Conservation (phyloP, 176 grass and related monocot genomes). For the Themeda triandra region DNA sequence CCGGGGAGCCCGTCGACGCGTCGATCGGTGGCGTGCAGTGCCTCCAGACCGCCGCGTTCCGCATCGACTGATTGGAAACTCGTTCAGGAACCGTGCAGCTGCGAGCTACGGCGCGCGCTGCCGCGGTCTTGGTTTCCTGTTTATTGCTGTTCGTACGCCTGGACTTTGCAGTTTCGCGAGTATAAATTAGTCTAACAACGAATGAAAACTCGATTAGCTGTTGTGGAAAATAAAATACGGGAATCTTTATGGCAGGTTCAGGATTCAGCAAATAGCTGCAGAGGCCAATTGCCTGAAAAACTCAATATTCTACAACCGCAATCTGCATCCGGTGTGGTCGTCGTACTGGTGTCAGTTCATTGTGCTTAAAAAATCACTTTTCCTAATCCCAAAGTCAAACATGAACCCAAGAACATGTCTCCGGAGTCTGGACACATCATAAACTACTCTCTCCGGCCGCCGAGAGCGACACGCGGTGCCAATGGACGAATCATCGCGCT, state of each 20-base stretch:
- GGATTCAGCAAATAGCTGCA: background rate
- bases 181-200: too few relatives aligned
- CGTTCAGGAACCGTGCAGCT: too few relatives aligned
- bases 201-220: too few relatives aligned
- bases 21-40: background rate
- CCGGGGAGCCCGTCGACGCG: background rate
- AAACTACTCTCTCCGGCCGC: background rate
- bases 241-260: too few relatives aligned
- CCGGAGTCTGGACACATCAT: background rate
- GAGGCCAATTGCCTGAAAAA: background rate
- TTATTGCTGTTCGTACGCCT: background rate
- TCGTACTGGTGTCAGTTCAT: background rate
- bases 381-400: constrained; percentile 26
- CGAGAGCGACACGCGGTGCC: background rate
- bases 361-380: background rate
- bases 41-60: background rate
- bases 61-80: background rate
- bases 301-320: background rate
- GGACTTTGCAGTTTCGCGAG: background rate
- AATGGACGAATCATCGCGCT: background rate
- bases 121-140: background rate
- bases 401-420: background rate
- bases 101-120: background rate
- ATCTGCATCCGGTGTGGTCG: background rate
- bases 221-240: too few relatives aligned